Evolutionary conservation across 495 filamentous ascomycete genomes (phyloP).

Genomic region (Penicillium turbatum): DNA sequence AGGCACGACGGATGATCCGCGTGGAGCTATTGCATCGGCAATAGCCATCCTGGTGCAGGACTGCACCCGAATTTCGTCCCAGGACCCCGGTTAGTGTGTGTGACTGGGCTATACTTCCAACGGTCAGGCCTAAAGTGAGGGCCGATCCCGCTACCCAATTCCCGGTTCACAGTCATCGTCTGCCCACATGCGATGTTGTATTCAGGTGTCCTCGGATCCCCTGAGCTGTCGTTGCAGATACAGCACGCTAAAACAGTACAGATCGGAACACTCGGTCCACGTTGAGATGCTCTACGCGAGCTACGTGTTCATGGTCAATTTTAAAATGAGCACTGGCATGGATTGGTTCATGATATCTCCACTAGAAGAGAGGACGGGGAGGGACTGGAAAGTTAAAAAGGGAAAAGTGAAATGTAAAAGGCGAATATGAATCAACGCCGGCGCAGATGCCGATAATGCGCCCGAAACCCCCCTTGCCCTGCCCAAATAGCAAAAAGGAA

Average conservation of each 20-base stretch:
- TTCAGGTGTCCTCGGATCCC: slow-evolving; percentile 2
- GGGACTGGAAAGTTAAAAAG: background rate
- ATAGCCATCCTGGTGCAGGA: background rate
- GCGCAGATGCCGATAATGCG: slow-evolving; percentile 20
- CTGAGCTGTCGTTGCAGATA: background rate
- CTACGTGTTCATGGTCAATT: slow-evolving; percentile 9
- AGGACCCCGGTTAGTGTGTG: background rate
- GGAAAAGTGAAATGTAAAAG: slow-evolving; percentile 1
- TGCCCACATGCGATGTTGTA: background rate
- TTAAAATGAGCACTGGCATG: slow-evolving; percentile 3
- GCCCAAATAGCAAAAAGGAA: slow-evolving; percentile 14
- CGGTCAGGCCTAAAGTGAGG: slow-evolving; percentile 4
- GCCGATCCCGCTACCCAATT: slow-evolving; percentile 16
- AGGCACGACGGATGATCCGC: slow-evolving; percentile 10
- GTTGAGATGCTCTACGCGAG: background rate
- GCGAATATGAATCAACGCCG: slow-evolving; percentile 9
- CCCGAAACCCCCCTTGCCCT: slow-evolving; percentile 23
- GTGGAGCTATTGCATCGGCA: slow-evolving; percentile 10
- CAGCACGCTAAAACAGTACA: background rate
- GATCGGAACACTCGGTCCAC: slow-evolving; percentile 1
- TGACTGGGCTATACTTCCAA: background rate
- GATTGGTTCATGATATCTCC: slow-evolving; percentile 3
- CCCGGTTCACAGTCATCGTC: background rate
- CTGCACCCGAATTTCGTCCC: background rate
- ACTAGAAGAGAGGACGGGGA: background rate